These are phyloP conservation scores for Neurospora sp. DNA, from an alignment of 495 filamentous ascomycete species.

Conservation along the genomic window DNA sequence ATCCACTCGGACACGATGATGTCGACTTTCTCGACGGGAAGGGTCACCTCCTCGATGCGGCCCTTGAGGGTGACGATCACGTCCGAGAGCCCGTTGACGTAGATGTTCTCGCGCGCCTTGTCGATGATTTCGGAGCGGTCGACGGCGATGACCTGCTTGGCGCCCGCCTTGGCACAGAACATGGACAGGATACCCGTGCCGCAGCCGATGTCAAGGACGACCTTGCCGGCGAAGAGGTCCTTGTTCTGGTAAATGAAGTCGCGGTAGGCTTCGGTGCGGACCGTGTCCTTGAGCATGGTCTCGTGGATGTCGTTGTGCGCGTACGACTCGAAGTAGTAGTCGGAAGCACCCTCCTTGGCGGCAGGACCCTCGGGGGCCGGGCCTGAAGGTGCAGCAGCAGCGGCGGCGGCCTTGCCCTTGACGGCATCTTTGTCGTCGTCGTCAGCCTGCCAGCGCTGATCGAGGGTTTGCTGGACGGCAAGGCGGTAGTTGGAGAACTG, in stretches of 20 bases:
- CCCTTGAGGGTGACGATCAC: slow-evolving; percentile 88
- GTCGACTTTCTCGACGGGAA: slow-evolving; percentile 87
- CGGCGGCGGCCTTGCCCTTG: slow-evolving; percentile 6
- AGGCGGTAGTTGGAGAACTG: slow-evolving; percentile 65
- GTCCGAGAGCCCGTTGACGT: slow-evolving; percentile 68
- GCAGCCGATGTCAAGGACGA: slow-evolving; percentile 95
- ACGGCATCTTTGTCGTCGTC: slow-evolving; percentile 15
- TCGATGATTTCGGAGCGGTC: slow-evolving; percentile 96
- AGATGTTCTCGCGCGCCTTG: slow-evolving; percentile 87
- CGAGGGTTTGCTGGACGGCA: slow-evolving; percentile 60
- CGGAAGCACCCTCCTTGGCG: slow-evolving; percentile 32
- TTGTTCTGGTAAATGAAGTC: slow-evolving; percentile 97
- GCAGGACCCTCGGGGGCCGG: slow-evolving; percentile 15
- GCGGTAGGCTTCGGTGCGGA: slow-evolving; percentile 90
- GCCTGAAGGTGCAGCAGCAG: background rate
- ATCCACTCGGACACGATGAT: slow-evolving; percentile 99
- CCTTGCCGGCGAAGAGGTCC: slow-evolving; percentile 94
- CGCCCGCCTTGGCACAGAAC: slow-evolving; percentile 93
- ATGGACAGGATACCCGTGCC: slow-evolving; percentile 73
- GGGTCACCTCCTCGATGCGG: slow-evolving; percentile 88
- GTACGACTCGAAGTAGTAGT: slow-evolving; percentile 77
- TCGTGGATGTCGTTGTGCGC: slow-evolving; percentile 80
- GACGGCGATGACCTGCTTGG: slow-evolving; percentile 88
- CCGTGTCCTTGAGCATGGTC: slow-evolving; percentile 90
- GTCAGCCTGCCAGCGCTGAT: slow-evolving; percentile 52